Evolutionary conservation across 192 early-diverging fungal genomes (phyloP).

Genomic region (Phycomyces blakesleeanus): DNA sequence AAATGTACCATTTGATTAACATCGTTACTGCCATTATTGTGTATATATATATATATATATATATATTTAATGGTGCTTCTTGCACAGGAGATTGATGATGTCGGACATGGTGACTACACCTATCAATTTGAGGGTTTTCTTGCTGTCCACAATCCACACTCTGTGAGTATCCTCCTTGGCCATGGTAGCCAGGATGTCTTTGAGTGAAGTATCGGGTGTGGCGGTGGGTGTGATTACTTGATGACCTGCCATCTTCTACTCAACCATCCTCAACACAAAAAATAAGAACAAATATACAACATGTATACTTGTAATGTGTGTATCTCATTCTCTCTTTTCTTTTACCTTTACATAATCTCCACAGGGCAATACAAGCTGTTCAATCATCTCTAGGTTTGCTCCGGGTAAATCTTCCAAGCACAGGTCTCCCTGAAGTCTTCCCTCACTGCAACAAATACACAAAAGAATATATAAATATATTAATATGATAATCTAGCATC

Average conservation of each 20-base stretch:
- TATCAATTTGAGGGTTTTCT: slow-evolving; percentile 27
- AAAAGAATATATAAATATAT: too few species aligned
- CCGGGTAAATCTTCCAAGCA: slow-evolving; percentile 50
- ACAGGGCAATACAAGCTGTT: slow-evolving; percentile 40
- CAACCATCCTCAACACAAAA: background rate
- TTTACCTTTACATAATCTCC: slow-evolving; percentile 51
- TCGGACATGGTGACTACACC: slow-evolving; percentile 59
- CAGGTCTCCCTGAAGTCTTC: slow-evolving; percentile 42
- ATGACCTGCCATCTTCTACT: background rate
- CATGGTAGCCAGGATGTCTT: slow-evolving; percentile 36
- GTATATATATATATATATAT: background rate
- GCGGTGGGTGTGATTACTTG: slow-evolving; percentile 18
- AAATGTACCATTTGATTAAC: too few species aligned
- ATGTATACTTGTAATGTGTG: too few species aligned
- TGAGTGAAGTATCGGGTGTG: slow-evolving; percentile 33
- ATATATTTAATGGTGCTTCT: background rate
- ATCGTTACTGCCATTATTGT: too few species aligned
- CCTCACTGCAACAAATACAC: slow-evolving; percentile 10
- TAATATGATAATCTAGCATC: too few species aligned
- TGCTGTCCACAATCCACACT: slow-evolving; percentile 50
- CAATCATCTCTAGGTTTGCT: slow-evolving; percentile 40
- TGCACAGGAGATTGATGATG: slow-evolving; percentile 36
- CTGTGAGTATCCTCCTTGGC: slow-evolving; percentile 49
- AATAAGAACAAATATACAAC: too few species aligned
- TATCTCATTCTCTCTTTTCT: background rate